Percentiles rank a stretch among this genome's conserved stretches.
These are phyloP conservation scores for Xylaria multiplex DNA, from an alignment of 2,329 filamentous ascomycete species.

Conservation along the genomic window DNA sequence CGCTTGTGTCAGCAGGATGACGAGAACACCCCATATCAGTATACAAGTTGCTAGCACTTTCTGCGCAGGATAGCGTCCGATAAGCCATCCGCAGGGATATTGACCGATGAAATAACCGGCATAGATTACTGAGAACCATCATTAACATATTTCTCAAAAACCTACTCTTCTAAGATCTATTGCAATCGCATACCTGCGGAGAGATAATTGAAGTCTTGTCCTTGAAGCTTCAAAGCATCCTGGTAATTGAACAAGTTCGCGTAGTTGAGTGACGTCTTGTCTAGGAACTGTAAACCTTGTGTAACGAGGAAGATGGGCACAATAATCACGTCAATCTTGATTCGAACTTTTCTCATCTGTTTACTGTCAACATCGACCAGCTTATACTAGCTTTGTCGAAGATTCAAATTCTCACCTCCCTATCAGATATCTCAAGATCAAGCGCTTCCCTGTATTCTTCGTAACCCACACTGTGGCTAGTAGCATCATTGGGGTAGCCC, in stretches of 20 bases:
- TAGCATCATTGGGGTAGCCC: not conserved
- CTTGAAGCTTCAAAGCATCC: constrained; percentile 48
- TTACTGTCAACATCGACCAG: not conserved
- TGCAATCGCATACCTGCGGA: not conserved
- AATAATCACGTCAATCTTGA: constrained; percentile 49
- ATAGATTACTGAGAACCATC: constrained; percentile 48
- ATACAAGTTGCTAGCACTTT: constrained; percentile 48
- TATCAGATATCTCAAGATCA: constrained; percentile 37
- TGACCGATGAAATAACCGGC: constrained; percentile 55
- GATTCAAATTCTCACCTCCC: constrained; percentile 26
- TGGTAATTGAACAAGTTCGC: constrained; percentile 52
- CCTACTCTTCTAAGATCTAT: not conserved
- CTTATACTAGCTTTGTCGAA: not conserved
- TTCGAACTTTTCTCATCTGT: constrained; percentile 37
- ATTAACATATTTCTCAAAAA: not conserved
- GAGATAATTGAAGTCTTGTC: constrained; percentile 48
- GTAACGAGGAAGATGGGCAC: constrained; percentile 49
- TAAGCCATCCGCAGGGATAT: constrained; percentile 54
- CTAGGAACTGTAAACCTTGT: constrained; percentile 49
- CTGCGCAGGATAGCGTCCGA: constrained; percentile 52
- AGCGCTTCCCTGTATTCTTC: constrained; percentile 37
- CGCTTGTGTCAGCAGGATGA: constrained; percentile 41
- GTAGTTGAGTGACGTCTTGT: constrained; percentile 49
- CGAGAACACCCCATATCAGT: constrained; percentile 50
- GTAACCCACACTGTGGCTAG: constrained; percentile 34